Base-by-base conservation (phyloP, 1,284 basidiomycete genomes). In the Papiliotrema flavescens region DNA sequence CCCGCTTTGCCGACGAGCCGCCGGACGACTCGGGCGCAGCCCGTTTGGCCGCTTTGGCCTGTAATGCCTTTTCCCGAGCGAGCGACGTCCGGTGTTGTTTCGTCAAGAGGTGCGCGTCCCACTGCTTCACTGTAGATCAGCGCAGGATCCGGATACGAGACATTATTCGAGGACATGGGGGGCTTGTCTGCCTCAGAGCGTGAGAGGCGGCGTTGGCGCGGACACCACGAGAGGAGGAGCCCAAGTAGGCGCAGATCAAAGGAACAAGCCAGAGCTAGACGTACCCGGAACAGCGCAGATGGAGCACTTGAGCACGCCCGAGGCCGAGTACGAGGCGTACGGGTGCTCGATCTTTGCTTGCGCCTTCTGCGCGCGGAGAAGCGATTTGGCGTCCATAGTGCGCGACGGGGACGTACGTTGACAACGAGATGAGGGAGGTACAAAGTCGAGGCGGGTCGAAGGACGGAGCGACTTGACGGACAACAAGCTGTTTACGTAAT, bases 321-420 rank as follows among this genome's bases (percentile, higher is more conserved):
- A 39, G 20, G 68, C 61, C 13, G 48, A 65, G 53, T 76, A 76
- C 32, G 59, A 49, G 17, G 75, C 71, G 51, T 76, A 71, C 11
- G 69, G 73, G 57, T 74, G 73, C 26, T 70, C 64, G 37, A 74
- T 67, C 37, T 58, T 55, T n/a, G 69, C 65, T 37, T 67, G 59
- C 8, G 75, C 74, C 61, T 76, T 78, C 51, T 76, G 70, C 32
- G 75, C 76, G 46, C 76, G 59, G 14, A 78, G 61, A 8, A 78
- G 67, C 17, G 75, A 70, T 59, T 66, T 63, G 1, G 75, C 76
- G 69, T 78, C 76, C 69, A 75, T 73, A 15, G 14, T 54, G 20
- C 17, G 22, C 28, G 28, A 32, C 28, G 28, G 11, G 28, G 35
- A 43, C 37, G 36, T 7, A 23, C n/a, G 37, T 20, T 22, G 7